Conservation (phyloP, 2,329 filamentous ascomycete genomes). For the Sclerotinia subarctica region DNA sequence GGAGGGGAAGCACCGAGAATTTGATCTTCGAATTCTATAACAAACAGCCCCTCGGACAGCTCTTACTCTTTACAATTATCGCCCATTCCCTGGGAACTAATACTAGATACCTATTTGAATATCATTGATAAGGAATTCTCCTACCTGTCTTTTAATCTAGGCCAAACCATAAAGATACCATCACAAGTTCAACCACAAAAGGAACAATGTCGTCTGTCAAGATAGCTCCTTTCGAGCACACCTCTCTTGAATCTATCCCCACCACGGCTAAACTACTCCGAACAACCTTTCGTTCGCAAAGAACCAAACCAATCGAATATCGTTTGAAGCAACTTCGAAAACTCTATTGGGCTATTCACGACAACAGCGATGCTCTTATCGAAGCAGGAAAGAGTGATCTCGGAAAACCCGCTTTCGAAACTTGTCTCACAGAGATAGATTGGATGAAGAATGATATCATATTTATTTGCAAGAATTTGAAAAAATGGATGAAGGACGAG, state of each 20-base stretch:
- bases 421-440: slow-evolving; percentile 68
- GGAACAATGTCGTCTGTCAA: slow-evolving; percentile 25
- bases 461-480: slow-evolving; percentile 72
- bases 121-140: not conserved
- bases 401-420: slow-evolving; percentile 73
- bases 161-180: no score
- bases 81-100: not conserved
- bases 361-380: slow-evolving; percentile 68
- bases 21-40: not conserved
- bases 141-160: not conserved
- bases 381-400: slow-evolving; percentile 77
- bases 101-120: not conserved
- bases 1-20: not conserved
- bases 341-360: slow-evolving; percentile 88
- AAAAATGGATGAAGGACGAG: slow-evolving; percentile 82
- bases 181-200: not conserved
- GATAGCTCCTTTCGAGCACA: slow-evolving; percentile 51
- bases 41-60: not conserved
- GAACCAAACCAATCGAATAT: slow-evolving; percentile 79
- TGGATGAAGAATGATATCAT: slow-evolving; percentile 81
- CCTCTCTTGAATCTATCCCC: slow-evolving; percentile 64
- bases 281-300: slow-evolving; percentile 70
- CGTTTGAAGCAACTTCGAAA: slow-evolving; percentile 83
- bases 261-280: slow-evolving; percentile 58
- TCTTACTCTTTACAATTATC: not conserved